Percentiles rank a stretch among this genome's conserved stretches.
These are phyloP conservation scores for Hydrangea macrophylla DNA, from an alignment of 148 eudicot genomes.

Conservation along the genomic window DNA sequence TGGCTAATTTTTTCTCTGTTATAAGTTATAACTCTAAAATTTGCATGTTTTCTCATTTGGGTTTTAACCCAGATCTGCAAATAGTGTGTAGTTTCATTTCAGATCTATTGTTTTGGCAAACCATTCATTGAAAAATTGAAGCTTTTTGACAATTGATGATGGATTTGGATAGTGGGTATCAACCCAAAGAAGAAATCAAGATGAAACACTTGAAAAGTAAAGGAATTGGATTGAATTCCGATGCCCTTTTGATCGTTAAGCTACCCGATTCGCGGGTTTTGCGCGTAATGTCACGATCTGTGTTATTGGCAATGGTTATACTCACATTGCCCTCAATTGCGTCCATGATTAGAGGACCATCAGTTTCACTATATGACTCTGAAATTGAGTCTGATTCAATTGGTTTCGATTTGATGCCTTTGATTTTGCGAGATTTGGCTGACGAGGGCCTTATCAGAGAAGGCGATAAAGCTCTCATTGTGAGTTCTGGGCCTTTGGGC, in stretches of 20 bases:
- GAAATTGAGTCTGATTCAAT: background rate
- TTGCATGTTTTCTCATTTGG: constrained; percentile 10
- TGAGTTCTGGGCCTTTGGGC: constrained; percentile 29
- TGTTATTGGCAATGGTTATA: constrained; percentile 32
- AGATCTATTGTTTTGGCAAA: background rate
- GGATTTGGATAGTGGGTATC: constrained; percentile 28
- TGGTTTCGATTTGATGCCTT: constrained; percentile 18
- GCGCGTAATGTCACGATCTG: constrained; percentile 36
- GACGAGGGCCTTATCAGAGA: constrained; percentile 34
- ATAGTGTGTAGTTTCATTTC: background rate
- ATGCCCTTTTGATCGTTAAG: constrained; percentile 32
- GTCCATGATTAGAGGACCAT: constrained; percentile 19
- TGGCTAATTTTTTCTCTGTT: background rate
- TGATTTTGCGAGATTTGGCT: constrained; percentile 31
- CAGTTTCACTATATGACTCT: constrained; percentile 9
- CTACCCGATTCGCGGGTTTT: constrained; percentile 30
- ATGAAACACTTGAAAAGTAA: constrained; percentile 3
- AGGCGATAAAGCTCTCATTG: constrained; percentile 33
- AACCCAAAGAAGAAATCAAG: constrained; percentile 11
- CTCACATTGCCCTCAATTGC: constrained; percentile 36
- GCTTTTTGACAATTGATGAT: constrained; percentile 6
- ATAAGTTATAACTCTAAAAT: background rate
- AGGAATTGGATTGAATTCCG: constrained; percentile 14
- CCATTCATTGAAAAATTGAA: background rate
- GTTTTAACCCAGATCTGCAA: constrained; percentile 13